Evolutionary conservation across 257 asterid genomes (phyloP).

Genomic region (Cordia subcordata): DNA sequence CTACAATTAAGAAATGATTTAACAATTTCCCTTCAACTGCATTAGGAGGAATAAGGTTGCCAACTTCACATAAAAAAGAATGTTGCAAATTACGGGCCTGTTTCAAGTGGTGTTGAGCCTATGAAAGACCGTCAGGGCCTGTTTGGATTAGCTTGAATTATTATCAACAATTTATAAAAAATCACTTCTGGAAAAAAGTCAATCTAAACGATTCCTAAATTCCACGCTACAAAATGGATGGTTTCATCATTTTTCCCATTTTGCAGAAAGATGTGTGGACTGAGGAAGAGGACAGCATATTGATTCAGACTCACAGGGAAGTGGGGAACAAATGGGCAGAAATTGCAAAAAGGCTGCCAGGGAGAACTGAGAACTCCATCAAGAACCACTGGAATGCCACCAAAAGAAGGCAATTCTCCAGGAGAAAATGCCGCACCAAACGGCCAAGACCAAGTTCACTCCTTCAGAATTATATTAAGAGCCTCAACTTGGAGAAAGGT

Average conservation of each 20-base stretch:
- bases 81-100: too few species aligned
- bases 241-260: not conserved
- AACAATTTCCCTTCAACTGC: too few species aligned
- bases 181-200: too few species aligned
- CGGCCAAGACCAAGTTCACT: slow-evolving; percentile 75
- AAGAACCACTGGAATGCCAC: slow-evolving; percentile 96
- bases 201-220: too few species aligned
- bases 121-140: too few species aligned
- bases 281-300: slow-evolving; percentile 71
- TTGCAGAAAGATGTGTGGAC: slow-evolving; percentile 73
- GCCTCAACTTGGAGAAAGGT: slow-evolving; percentile 45
- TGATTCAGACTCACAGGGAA: slow-evolving; percentile 62
- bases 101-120: too few species aligned
- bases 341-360: slow-evolving; percentile 63
- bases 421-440: slow-evolving; percentile 66
- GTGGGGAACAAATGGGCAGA: slow-evolving; percentile 92
- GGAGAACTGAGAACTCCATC: slow-evolving; percentile 83
- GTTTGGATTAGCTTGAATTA: too few species aligned
- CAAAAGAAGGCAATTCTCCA: slow-evolving; percentile 66
- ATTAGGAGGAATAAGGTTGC: too few species aligned
- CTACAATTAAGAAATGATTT: too few species aligned
- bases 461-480: slow-evolving; percentile 74
- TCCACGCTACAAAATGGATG: too few species aligned
- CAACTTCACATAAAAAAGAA: too few species aligned
- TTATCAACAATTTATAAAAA: too few species aligned